Evolutionary conservation across 495 filamentous ascomycete species (phyloP), one percentile per base, ranked within the genome.

Genomic region (Delitschia confertaspora): DNA sequence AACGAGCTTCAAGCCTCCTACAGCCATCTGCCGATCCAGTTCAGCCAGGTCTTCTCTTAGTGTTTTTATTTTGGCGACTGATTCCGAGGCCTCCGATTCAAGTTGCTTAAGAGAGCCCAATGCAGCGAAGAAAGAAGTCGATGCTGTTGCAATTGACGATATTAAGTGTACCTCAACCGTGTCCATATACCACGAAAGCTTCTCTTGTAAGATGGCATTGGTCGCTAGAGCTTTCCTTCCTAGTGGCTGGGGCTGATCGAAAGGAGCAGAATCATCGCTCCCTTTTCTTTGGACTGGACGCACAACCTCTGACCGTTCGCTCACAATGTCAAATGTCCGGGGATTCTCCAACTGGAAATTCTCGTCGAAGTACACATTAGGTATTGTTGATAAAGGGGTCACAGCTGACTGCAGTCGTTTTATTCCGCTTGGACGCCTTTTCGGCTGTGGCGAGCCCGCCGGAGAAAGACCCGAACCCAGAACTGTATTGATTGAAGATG

Each of bases 121-220:
- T 0, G 93, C 91, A 0, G 86, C 89, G 58, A 99, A 99, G 67
- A 99, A 99, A 0, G 88, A 94, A 6, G 84, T 85, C 0, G 88
- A 95, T 1, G 93, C 91, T 0, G 81, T 88, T 2, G 89, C 94
- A 16, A 99, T 96, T 0, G 88, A 93, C 2, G 84, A 88, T 44
- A 99, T 96, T 6, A 99, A 72, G 59, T 99, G 91, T 37, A 96
- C 85, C 57, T 99, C 91, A 14, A 99, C 84, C 0, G 93, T 99
- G 60, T 99, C 91, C 91, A 99, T 95, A 55, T 99, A 99, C 91
- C 91, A 99, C 1, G 89, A 95, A 3, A 99, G 71, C 59, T 99
- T 99, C 58, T 99, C 91, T 59, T 99, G 91, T n/a, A 99, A 65
- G 33, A 99, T 96, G 1, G 91, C 91, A 65, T 99, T 99, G 0